Percentiles rank a stretch among this genome's conserved stretches.
phyloP scores from a whole-genome alignment of 129 eudicot species.

The Centaurea solstitialis region DNA sequence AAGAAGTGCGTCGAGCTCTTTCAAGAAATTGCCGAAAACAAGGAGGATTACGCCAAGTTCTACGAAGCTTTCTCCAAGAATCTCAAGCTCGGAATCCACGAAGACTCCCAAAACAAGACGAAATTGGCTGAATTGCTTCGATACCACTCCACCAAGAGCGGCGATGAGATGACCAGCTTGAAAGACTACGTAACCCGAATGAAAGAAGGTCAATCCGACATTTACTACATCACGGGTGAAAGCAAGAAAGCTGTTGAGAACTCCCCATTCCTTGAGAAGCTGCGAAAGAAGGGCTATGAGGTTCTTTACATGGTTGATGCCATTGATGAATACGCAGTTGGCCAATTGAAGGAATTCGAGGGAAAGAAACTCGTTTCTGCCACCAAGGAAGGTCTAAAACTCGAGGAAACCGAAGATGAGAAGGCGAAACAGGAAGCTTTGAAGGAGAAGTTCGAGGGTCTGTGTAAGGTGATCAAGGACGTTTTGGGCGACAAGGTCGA shows the following conservation, averaged over 20 bases:
- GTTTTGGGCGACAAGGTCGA: slow-evolving; percentile 86
- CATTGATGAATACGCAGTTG: slow-evolving; percentile 86
- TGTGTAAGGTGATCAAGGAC: slow-evolving; percentile 89
- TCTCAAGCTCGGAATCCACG: slow-evolving; percentile 91
- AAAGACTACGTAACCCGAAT: slow-evolving; percentile 93
- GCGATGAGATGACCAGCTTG: slow-evolving; percentile 89
- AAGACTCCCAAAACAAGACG: slow-evolving; percentile 74
- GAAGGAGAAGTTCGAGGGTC: slow-evolving; percentile 77
- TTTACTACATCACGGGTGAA: slow-evolving; percentile 89
- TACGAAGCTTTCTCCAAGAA: slow-evolving; percentile 98
- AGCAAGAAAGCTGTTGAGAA: slow-evolving; percentile 98
- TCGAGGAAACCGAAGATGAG: slow-evolving; percentile 86
- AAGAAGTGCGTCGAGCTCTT: slow-evolving; percentile 94
- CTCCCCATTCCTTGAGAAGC: slow-evolving; percentile 92
- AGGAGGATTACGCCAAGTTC: slow-evolving; percentile 86
- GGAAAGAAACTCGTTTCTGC: slow-evolving; percentile 95
- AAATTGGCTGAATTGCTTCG: slow-evolving; percentile 79
- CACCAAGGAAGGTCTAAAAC: slow-evolving; percentile 91
- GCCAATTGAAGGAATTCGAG: slow-evolving; percentile 93
- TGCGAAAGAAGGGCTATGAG: slow-evolving; percentile 85
- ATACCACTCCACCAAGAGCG: slow-evolving; percentile 92
- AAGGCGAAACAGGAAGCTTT: slow-evolving; percentile 63
- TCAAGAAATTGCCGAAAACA: slow-evolving; percentile 96
- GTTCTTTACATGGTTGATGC: slow-evolving; percentile 95
- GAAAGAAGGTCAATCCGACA: slow-evolving; percentile 92